Percentiles rank a stretch among this genome's conserved stretches.
These are phyloP conservation scores for Chaetomium fimeti DNA, from an alignment of 495 filamentous ascomycete genomes.

Conservation along the genomic window DNA sequence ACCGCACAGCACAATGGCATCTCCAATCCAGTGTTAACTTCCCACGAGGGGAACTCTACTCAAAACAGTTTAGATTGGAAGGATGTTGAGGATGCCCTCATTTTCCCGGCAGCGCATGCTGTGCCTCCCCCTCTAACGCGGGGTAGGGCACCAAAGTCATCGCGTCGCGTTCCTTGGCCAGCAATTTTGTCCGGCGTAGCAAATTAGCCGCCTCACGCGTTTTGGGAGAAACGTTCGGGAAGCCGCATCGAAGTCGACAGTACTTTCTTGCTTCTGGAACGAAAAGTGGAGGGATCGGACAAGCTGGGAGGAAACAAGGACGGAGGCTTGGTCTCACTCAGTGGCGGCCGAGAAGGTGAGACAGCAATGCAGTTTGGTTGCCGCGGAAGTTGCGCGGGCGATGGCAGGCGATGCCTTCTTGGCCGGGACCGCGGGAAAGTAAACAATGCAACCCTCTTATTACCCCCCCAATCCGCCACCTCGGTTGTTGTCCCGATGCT, in stretches of 20 bases:
- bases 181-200: slow-evolving; percentile 9
- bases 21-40: too few species aligned
- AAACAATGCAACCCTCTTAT: slow-evolving; percentile 26
- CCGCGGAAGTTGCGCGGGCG: slow-evolving; percentile 19
- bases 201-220: neutral
- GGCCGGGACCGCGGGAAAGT: slow-evolving; percentile 22
- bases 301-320: neutral
- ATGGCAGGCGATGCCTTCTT: slow-evolving; percentile 17
- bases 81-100: neutral
- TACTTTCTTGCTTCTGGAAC: slow-evolving; percentile 11
- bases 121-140: slow-evolving; percentile 5
- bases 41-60: too few species aligned
- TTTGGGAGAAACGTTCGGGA: neutral
- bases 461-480: slow-evolving; percentile 10
- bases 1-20: too few species aligned
- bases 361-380: slow-evolving; percentile 6
- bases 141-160: slow-evolving; percentile 16
- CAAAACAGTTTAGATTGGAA: too few species aligned
- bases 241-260: neutral
- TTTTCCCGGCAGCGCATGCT: neutral
- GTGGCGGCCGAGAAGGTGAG: slow-evolving; percentile 3
- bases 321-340: neutral
- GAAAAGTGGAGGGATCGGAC: neutral
- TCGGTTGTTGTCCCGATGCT: neutral
- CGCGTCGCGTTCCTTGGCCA: slow-evolving; percentile 38